Evolutionary conservation across 2,329 filamentous ascomycete species (phyloP), one percentile per base, ranked within the genome.

Genomic region (Calcarisporium arbuscula): DNA sequence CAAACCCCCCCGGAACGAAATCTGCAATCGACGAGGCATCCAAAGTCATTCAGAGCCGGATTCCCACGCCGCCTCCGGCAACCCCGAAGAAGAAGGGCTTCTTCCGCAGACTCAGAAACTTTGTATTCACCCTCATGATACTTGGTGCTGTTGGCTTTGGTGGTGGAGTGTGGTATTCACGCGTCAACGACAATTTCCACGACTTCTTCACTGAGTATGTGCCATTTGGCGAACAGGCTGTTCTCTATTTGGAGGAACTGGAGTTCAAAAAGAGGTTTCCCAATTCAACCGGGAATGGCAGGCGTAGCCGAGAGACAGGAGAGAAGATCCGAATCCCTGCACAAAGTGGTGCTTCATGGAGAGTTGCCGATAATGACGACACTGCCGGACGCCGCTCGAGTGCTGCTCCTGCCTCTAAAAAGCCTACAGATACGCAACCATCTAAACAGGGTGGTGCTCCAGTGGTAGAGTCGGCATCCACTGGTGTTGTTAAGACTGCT

Each of bases 121-220:
- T 88, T 55, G 64, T 95, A 38, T 64, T 89, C 46, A 85, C 84
- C 35, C 62, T 95, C 31, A 65, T 89, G 42, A 62, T 95, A 28
- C 74, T 95, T 19, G 80, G 84, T 18, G 77, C 78, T 6, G 62
- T 94, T 28, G 80, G 83, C 25, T 98, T 95, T 52, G 85, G 76
- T 36, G 88, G 88, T 45, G 88, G 90, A 47, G 81, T 95, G 36
- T 95, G 85, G 71, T 92, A 94, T 62, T 90, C 92, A 36, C 79
- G 94, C 45, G 74, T 92, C 61, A 94, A 83, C 55, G 92, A 98
- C 69, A 95, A 87, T 65, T 98, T 96, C 74, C 90, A 98, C 65
- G 92, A 98, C 62, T 92, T 95, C 70, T 98, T 98, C 66, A 96
- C 89, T 51, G 89, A 95, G 65, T 98, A 90, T 60, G 66, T 98